These are phyloP conservation scores for Xylaria polymorpha DNA, from an alignment of 2,329 filamentous ascomycete genomes.

Conservation along the genomic window DNA sequence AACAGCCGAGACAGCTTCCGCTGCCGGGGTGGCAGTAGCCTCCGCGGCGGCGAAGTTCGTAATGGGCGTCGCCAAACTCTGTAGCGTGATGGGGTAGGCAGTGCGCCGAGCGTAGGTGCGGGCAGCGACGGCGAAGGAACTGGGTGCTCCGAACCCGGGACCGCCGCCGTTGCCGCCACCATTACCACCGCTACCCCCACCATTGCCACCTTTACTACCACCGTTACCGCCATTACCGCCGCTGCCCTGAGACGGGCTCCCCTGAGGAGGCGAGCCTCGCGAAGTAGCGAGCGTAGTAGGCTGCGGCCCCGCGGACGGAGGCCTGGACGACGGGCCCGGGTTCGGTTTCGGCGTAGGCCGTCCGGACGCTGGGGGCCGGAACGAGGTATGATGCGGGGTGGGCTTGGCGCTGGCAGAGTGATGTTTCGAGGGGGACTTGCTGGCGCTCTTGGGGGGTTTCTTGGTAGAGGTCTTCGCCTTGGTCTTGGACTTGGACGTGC, in stretches of 20 bases:
- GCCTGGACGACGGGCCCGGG: conserved; percentile 6
- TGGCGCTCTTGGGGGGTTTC: conserved; percentile 11
- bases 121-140: conserved; percentile 16
- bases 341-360: conserved; percentile 1
- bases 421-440: not conserved
- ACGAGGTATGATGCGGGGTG: not conserved
- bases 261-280: conserved; percentile 27
- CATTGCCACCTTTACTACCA: not conserved
- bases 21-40: conserved; percentile 28
- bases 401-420: not conserved
- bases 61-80: conserved; percentile 40
- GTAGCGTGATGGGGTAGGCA: conserved; percentile 35
- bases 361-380: not conserved
- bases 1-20: conserved; percentile 6
- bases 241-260: not conserved
- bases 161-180: not conserved
- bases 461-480: not conserved
- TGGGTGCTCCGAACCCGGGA: conserved; percentile 6
- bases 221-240: not conserved
- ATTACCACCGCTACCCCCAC: too few relatives aligned
- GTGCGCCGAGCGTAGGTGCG: conserved; percentile 9
- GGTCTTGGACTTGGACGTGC: conserved; percentile 19
- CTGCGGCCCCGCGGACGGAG: conserved; percentile 35
- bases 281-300: conserved; percentile 42
- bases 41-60: conserved; percentile 27